Evolutionary conservation across 176 grass and related monocot genomes (phyloP), one percentile per base, ranked within the genome.

Genomic region (Ananas comosus): DNA sequence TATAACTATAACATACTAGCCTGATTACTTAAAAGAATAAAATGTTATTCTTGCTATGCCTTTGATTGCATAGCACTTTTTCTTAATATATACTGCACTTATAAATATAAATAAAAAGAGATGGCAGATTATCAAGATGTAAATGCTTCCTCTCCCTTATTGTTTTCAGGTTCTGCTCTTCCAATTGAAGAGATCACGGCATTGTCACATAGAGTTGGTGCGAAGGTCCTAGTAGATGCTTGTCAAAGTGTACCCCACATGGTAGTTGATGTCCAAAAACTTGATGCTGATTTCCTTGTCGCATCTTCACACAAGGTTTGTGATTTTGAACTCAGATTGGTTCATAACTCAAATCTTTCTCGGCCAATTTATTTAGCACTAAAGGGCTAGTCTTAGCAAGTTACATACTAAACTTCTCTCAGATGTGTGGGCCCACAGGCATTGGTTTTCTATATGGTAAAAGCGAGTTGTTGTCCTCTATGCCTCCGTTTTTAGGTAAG

Each of bases 401-500:
- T 61, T 83, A 70, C 70, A 68, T 28, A 85, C 50, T 92, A 81
- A 90, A 87, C 67, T 74, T 96, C 74, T 78, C 50, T 75, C 94
- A 97, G 94, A 97, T 97, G 89, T 93, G 94, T 85, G 94, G 94
- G 67, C 94, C 89, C 85, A 97, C 94, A 88, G 89, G 89, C 49
- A 49, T 90, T 14, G 89, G 89, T 65, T 93, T 97, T 63, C 76
- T 97, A 64, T 84, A 92, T 81, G 85, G 82, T 52, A 97, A 92
- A 85, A 72, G 82, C 25, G 90, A 93, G 53, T 73, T 88, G 51
- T 85, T 90, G 70, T 82, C 79, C 6, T 90, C 86, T 48, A 97
- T 97, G 94, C 64, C 81, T 61, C 94, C 94, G 27, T 97, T 92
- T 80, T 85, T 97, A 85, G 94, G 94, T 97, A 92, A 75, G 49